Evolutionary conservation across 371 early-diverging fungal species (phyloP), one percentile per base, ranked within the genome.

Genomic region (Actinomortierella wolfii): DNA sequence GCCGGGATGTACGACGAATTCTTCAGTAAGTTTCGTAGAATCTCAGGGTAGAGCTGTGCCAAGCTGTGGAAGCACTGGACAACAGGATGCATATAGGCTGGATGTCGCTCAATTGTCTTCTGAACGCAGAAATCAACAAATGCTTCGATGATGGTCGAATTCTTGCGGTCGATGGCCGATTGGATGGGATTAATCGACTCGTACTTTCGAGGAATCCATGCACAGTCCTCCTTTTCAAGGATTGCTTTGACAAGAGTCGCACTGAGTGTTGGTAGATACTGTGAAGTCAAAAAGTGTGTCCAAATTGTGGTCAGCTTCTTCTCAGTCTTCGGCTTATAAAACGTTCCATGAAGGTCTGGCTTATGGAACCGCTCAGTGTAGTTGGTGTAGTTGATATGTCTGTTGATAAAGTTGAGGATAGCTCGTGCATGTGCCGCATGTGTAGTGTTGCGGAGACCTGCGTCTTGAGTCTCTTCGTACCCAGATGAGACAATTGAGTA

Each of bases 191-290:
- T 74, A 14, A 74, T 57, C 0, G 48, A 14, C 17, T 51, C 50
- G 25, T 67, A 58, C 21, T 74, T 67, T 29, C 74, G 74, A 40
- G 74, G 74, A 26, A 74, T 74, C 74, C 74, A 74, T 45, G 67
- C 74, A 13, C 74, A 67, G 20, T 74, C 63, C 0, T 50, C n/a
- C 6, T 63, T 50, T 23, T 60, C 59, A 17, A 74, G 61, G 17
- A 74, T 21, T 3, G 64, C 74, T n/a, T 63, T 57, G 15, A 74
- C 64, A 51, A 74, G 34, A 6, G 4, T 34, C 7, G 34, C 11
- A 11, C 34, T 6, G 34, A 34, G 34, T 34, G 7, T 11, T 34
- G 34, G 34, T 11, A 34, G 34, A 11, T 34, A 11, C 34, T 34
- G 34, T 34, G 34, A 4, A 4, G 34, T 34, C 7, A 34, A 11